Evolutionary conservation across 495 filamentous ascomycete genomes (phyloP).

Genomic region (Apodospora peruviana): DNA sequence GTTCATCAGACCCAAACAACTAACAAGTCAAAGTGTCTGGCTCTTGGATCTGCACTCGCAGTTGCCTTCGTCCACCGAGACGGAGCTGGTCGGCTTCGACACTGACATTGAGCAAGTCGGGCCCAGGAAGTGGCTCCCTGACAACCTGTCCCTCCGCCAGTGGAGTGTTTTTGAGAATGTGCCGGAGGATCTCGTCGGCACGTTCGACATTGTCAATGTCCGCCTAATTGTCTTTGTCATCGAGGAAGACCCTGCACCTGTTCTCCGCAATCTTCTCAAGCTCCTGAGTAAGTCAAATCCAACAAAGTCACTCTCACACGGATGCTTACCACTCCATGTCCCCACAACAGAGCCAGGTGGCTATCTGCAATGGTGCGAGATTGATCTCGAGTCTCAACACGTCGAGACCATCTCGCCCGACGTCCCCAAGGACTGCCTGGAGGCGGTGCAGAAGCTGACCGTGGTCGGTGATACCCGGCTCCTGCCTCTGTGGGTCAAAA

Average conservation of each 20-base stretch:
- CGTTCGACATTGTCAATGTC: neutral
- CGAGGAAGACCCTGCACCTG: neutral
- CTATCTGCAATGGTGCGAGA: neutral
- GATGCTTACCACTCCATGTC: neutral
- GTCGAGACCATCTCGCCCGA: neutral
- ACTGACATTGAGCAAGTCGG: neutral
- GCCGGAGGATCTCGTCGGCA: neutral
- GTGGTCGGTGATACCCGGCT: neutral
- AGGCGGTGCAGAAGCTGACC: neutral
- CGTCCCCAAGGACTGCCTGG: neutral
- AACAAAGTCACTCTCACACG: too few relatives aligned
- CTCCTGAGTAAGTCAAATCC: neutral
- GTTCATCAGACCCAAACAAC: neutral
- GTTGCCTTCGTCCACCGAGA: neutral
- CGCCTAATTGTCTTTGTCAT: neutral
- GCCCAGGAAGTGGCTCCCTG: neutral
- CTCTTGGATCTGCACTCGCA: neutral
- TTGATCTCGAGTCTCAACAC: neutral
- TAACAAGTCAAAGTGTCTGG: neutral
- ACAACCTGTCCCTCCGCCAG: neutral
- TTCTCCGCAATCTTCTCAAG: neutral
- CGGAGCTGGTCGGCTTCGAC: neutral
- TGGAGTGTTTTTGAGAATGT: neutral
- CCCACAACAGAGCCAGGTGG: neutral
- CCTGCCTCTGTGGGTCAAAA: neutral